Base-by-base conservation (phyloP, 2,329 filamentous ascomycete genomes). In the Fonsecaea multimorphosa region DNA sequence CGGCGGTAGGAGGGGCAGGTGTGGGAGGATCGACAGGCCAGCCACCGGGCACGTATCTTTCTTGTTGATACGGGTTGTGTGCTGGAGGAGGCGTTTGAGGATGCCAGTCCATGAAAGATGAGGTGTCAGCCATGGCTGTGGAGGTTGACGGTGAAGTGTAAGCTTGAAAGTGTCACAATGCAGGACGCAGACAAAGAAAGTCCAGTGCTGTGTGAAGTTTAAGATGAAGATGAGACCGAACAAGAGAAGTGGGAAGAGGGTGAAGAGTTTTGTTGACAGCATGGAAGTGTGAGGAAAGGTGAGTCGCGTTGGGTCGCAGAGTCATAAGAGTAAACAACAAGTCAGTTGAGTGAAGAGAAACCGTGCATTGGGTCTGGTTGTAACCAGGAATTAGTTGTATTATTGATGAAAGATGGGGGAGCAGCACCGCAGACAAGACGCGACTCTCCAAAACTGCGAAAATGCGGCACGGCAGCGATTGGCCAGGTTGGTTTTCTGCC, bases 101-200 rank as follows among this genome's bases (percentile, higher is more conserved):
- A 60, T 32, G 54, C 68, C 68, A 70, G 63, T 70, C 68, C 68
- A 70, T 70, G 60, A 65, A 60, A 51, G 63, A 67, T n/a, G 64
- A 67, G 32, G 38, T 14, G 67, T 70, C 68, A 65, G 66, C 68
- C 68, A 70, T 70, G 57, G 63, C 64, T 70, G 66, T n/a, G n/a
- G 31, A 58, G 2, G 24, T 40, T 19, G 32, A 29, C 5, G 5
- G 14, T 53, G 52, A 19, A 16, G 19, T 5, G 24, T 14, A n/a
- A 31, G 31, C 24, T 32, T 55, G 38, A 58, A 40, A 52, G 8
- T 16, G 57, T 32, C 32, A 63, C 40, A 57, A 38, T 40, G 49
- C 51, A 40, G n/a, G n/a, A 32, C 34, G 46, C 22, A 46, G 53
- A 63, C 60, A 51, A 27, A 57, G 38, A 29, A 24, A 32, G 34